Evolutionary conservation across 352 stramenopile species (phyloP).

Genomic region (Pythium sp.): DNA sequence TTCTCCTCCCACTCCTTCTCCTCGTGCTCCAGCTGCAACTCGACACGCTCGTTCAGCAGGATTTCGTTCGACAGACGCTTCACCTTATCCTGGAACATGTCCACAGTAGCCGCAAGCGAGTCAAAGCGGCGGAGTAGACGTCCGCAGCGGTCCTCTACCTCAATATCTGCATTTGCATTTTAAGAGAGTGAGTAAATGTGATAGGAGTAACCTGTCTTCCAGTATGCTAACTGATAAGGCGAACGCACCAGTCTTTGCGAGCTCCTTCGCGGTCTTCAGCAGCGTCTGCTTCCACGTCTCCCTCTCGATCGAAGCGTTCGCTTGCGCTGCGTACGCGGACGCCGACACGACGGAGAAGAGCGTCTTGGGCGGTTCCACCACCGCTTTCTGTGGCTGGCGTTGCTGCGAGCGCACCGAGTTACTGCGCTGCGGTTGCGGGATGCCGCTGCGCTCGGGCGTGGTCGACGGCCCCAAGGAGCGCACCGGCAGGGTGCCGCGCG

Average conservation of each 20-base stretch:
- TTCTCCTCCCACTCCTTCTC: conserved; percentile 59
- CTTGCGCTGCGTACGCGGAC: conserved; percentile 24
- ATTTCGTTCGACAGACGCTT: conserved; percentile 33
- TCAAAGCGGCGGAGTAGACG: conserved; percentile 39
- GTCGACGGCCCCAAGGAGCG: conserved; percentile 13
- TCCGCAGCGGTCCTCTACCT: conserved; percentile 25
- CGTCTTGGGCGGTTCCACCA: conserved; percentile 14
- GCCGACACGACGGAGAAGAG: conserved; percentile 43
- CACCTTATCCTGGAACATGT: conserved; percentile 34
- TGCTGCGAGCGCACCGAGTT: not conserved
- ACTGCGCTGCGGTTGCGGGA: conserved; percentile 5
- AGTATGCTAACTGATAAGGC: too few relatives aligned
- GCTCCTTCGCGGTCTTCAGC: conserved; percentile 22
- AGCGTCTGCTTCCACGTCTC: conserved; percentile 34
- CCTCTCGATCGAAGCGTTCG: conserved; percentile 5
- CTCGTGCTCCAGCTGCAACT: conserved; percentile 51
- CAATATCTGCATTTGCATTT: conserved; percentile 1
- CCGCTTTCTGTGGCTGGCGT: not conserved
- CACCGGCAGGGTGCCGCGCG: conserved; percentile 14
- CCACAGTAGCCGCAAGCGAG: conserved; percentile 35
- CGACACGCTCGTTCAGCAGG: conserved; percentile 48
- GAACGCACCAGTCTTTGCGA: conserved; percentile 16
- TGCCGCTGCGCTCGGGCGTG: conserved; percentile 7
- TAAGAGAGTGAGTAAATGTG: not conserved
- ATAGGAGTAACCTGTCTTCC: not conserved